phyloP scores from a whole-genome alignment of 2,329 filamentous ascomycete genomes.

The Nothopassalora personata region DNA sequence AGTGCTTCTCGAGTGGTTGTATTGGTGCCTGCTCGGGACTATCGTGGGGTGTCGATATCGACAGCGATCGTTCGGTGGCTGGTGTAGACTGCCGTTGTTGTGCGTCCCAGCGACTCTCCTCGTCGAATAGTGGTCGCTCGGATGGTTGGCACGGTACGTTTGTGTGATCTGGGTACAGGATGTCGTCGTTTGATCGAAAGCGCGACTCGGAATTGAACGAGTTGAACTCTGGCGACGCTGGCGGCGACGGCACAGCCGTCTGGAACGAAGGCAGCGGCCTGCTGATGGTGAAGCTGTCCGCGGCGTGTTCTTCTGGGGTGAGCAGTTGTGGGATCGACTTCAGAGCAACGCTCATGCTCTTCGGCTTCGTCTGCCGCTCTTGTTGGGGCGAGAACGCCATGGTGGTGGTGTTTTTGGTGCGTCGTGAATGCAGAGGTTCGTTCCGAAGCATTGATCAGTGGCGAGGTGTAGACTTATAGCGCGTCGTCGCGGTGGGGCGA shows the following conservation, averaged over 20 bases:
- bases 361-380: not conserved
- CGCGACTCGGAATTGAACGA: conserved; percentile 7
- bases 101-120: not conserved
- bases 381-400: conserved; percentile 15
- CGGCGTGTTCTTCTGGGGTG: conserved; percentile 20
- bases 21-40: not conserved
- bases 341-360: not conserved
- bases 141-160: not conserved
- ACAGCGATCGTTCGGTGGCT: not conserved
- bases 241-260: conserved; percentile 16
- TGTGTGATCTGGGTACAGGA: conserved; percentile 18
- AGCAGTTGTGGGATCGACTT: conserved; percentile 3
- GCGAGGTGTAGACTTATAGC: conserved; percentile 12
- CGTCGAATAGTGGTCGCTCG: conserved; percentile 6
- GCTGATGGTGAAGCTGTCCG: conserved; percentile 17
- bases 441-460: conserved; percentile 4
- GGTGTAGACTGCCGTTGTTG: not conserved
- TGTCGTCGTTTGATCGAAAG: conserved; percentile 15
- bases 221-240: conserved; percentile 20
- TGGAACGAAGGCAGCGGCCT: conserved; percentile 4
- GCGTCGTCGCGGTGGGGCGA: conserved; percentile 15
- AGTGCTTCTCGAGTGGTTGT: not conserved
- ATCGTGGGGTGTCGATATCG: conserved; percentile 1
- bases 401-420: conserved; percentile 1
- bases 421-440: not conserved